Conservation (phyloP, 371 early-diverging fungal genomes). For the Cokeromyces recurvatus region DNA sequence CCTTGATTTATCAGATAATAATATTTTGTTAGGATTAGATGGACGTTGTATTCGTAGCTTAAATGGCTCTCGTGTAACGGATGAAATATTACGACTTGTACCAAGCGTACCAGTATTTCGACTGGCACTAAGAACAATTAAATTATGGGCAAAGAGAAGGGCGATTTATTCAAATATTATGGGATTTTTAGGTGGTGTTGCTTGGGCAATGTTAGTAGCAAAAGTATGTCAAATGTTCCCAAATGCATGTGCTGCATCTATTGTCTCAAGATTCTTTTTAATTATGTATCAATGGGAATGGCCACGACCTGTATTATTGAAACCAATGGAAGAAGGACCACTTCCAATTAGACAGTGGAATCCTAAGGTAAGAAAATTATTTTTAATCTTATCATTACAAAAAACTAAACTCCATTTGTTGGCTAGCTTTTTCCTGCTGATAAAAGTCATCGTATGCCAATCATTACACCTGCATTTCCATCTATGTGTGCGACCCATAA, state of each 20-base stretch:
- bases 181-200: conserved; percentile 99
- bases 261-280: conserved; percentile 91
- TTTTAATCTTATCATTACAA: not conserved
- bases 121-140: conserved; percentile 92
- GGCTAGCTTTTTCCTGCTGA: conserved; percentile 80
- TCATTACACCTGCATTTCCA: conserved; percentile 99
- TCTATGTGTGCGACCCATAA: conserved; percentile 99
- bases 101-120: conserved; percentile 92
- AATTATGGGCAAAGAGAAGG: conserved; percentile 97
- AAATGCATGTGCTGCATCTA: conserved; percentile 84
- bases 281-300: conserved; percentile 94
- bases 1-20: conserved; percentile 83
- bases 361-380: conserved; percentile 60
- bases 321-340: conserved; percentile 89
- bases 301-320: conserved; percentile 98
- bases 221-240: conserved; percentile 98
- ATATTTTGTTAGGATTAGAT: conserved; percentile 84
- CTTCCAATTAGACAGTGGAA: conserved; percentile 97
- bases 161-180: conserved; percentile 96
- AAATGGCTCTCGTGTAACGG: conserved; percentile 98
- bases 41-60: conserved; percentile 90
- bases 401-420: not conserved
- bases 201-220: conserved; percentile 99
- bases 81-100: conserved; percentile 93
- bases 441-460: conserved; percentile 95